A percentile compares a stretch with the other conserved stretches of the same genome.
Conservation (phyloP, 345 rosid genomes). For the Eutrema yunnanense region DNA sequence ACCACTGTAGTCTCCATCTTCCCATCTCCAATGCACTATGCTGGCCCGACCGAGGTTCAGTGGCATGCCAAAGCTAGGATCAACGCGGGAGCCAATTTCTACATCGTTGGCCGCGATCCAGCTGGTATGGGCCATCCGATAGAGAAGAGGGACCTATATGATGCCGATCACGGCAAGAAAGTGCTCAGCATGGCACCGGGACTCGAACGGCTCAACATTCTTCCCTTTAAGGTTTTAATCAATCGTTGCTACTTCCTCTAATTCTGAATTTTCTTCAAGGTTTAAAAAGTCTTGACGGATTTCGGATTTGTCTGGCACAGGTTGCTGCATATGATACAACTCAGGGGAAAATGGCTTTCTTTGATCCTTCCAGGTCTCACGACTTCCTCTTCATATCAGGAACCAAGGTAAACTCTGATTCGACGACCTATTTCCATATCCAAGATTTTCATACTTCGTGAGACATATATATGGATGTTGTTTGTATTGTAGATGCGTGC, state of each 20-base stretch:
- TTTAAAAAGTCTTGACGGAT: too few species aligned
- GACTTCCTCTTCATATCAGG: conserved; percentile 94
- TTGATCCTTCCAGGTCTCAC: conserved; percentile 74
- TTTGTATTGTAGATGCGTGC: conserved; percentile 61
- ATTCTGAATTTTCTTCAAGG: background rate
- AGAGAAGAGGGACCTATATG: conserved; percentile 85
- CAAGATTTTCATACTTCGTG: background rate
- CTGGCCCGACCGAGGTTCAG: conserved; percentile 98
- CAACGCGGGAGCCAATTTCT: conserved; percentile 97
- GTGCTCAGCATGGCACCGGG: conserved; percentile 96
- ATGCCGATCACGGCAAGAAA: conserved; percentile 95
- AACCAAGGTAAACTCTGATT: conserved; percentile 58
- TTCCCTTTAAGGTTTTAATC: conserved; percentile 74
- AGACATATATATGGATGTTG: background rate
- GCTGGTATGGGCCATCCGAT: conserved; percentile 96
- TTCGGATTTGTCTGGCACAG: conserved; percentile 28
- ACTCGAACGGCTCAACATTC: conserved; percentile 86
- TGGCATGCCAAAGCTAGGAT: conserved; percentile 99
- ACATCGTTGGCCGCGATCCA: conserved; percentile 94
- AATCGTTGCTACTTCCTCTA: background rate
- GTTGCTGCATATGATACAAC: conserved; percentile 89
- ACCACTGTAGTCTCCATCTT: conserved; percentile 94
- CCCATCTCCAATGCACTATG: conserved; percentile 97
- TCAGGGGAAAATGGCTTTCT: conserved; percentile 92
- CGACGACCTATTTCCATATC: background rate